Evolutionary conservation across 148 eudicot genomes (phyloP).

Genomic region (Pouteria glomerata): DNA sequence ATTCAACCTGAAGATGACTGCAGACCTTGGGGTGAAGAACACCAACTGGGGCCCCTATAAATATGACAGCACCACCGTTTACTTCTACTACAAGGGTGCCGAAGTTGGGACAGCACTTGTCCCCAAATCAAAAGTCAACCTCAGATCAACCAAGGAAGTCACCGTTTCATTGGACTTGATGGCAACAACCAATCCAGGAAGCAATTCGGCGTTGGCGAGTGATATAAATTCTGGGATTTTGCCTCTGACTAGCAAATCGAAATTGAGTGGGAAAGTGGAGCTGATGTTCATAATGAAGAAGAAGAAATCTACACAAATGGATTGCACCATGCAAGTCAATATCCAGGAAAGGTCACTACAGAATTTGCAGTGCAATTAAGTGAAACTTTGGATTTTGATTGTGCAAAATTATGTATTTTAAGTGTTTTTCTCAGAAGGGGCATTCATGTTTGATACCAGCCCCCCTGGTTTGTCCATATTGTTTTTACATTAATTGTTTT

Average conservation of each 20-base stretch:
- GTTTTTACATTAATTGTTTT: too few species aligned
- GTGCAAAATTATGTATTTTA: too few species aligned
- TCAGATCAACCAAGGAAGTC: conserved; percentile 14
- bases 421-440: background rate
- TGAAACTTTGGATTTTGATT: too few species aligned
- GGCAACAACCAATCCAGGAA: background rate
- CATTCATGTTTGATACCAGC: too few species aligned
- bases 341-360: background rate
- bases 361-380: background rate
- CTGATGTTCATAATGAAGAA: conserved; percentile 7
- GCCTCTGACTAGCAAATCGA: background rate
- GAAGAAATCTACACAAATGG: conserved; percentile 9
- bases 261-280: conserved; percentile 13
- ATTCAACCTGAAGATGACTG: conserved; percentile 4
- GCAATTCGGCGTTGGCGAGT: background rate
- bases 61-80: background rate
- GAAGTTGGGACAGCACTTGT: background rate
- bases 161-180: background rate
- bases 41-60: background rate
- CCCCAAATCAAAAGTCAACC: background rate
- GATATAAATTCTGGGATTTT: conserved; percentile 14
- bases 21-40: conserved; percentile 15
- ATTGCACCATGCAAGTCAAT: conserved; percentile 5
- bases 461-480: too few species aligned
- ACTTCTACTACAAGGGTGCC: conserved; percentile 6